These are phyloP conservation scores for Fusarium brachygibbosum DNA, from an alignment of 2,329 filamentous ascomycete species.

Conservation along the genomic window DNA sequence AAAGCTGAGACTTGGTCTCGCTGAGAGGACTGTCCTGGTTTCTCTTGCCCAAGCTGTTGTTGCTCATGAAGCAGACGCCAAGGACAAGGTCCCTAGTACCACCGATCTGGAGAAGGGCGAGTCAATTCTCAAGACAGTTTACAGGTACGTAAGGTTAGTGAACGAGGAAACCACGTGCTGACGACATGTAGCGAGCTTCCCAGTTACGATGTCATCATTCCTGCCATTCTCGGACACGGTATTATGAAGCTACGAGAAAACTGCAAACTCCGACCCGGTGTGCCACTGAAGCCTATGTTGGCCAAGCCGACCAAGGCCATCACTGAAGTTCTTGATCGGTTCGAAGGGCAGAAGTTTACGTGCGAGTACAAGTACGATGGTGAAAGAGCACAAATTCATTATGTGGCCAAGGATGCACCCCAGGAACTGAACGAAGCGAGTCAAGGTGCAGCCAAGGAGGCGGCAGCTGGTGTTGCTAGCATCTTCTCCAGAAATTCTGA, in stretches of 20 bases:
- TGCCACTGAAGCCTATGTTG: constrained; percentile 98
- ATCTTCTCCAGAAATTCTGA: constrained; percentile 99
- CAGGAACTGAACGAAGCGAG: constrained; percentile 75
- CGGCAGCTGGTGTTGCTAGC: constrained; percentile 81
- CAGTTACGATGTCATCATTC: constrained; percentile 94
- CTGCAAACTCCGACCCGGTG: constrained; percentile 92
- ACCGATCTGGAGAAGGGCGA: constrained; percentile 87
- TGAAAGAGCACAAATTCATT: constrained; percentile 98
- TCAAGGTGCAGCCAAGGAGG: constrained; percentile 72
- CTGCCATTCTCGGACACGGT: constrained; percentile 87
- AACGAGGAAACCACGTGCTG: constrained; percentile 46
- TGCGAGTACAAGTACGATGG: constrained; percentile 99
- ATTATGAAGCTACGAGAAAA: constrained; percentile 84
- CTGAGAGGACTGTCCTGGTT: constrained; percentile 92
- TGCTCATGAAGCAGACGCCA: constrained; percentile 80
- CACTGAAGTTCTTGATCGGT: constrained; percentile 95
- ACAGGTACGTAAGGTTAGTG: constrained; percentile 70
- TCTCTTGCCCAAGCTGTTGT: constrained; percentile 91
- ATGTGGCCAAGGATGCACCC: constrained; percentile 84
- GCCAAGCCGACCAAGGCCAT: constrained; percentile 99
- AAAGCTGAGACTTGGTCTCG: constrained; percentile 90
- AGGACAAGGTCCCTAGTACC: constrained; percentile 78
- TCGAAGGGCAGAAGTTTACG: constrained; percentile 94
- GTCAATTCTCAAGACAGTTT: constrained; percentile 87
- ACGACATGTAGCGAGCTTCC: constrained; percentile 81